A percentile compares a stretch with the other conserved stretches of the same genome.
Conservation (phyloP, 2,329 filamentous ascomycete genomes). For the Fusarium pseudoanthophilum region DNA sequence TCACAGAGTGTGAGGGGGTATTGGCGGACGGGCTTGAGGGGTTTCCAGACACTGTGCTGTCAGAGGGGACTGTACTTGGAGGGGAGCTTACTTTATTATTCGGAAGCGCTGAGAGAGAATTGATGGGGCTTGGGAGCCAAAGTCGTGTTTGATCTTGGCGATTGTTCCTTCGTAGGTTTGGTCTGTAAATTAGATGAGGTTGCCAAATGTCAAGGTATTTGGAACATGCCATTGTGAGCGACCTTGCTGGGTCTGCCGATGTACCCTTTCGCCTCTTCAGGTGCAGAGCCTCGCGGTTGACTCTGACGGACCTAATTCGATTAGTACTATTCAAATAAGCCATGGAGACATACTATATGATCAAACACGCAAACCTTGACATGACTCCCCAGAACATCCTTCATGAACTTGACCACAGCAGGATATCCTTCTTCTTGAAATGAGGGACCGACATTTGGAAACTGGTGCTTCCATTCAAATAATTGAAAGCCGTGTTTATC, state of each 20-base stretch:
- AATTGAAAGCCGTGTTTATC: neutral
- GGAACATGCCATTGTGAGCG: neutral
- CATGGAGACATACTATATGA: neutral
- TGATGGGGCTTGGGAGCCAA: neutral
- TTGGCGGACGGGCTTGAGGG: neutral
- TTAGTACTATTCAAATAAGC: fast-evolving
- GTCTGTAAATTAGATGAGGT: neutral
- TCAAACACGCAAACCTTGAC: neutral
- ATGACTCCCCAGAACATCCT: neutral
- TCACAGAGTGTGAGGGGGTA: neutral
- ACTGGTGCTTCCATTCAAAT: neutral
- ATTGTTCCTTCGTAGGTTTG: neutral
- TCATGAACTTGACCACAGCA: neutral
- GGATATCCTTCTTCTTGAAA: neutral
- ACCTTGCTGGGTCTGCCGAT: neutral
- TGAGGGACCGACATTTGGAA: neutral
- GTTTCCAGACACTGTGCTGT: neutral
- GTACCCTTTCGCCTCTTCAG: neutral
- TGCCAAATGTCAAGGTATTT: too few species aligned
- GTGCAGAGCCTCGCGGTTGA: neutral
- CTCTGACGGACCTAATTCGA: neutral
- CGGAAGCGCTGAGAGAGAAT: neutral
- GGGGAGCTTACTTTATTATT: neutral
- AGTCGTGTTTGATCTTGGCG: neutral
- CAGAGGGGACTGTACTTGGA: neutral